Conservation (phyloP, 352 stramenopile genomes). For the Aphanomyces invadans region DNA sequence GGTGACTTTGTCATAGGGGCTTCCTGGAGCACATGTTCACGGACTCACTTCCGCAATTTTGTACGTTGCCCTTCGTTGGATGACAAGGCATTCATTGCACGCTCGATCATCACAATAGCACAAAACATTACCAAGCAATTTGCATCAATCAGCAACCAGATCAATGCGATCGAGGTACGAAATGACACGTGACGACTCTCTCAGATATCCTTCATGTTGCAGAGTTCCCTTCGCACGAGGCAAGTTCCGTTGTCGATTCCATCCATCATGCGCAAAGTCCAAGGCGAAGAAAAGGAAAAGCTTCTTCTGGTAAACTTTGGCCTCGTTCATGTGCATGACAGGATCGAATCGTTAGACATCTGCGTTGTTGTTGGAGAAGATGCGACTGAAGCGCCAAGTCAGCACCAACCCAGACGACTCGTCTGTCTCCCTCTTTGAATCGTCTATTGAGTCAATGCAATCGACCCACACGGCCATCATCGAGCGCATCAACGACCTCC, state of each 20-base stretch:
- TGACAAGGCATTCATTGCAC: background rate
- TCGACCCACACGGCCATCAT: constrained; percentile 55
- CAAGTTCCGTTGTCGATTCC: constrained; percentile 33
- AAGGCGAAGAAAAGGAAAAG: constrained; percentile 77
- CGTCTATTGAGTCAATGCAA: constrained; percentile 46
- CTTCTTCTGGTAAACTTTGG: constrained; percentile 44
- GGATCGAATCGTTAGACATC: constrained; percentile 41
- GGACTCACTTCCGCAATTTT: constrained; percentile 51
- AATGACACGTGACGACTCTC: background rate
- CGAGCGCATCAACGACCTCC: constrained; percentile 66
- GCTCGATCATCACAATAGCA: constrained; percentile 32
- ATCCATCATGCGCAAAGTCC: constrained; percentile 58
- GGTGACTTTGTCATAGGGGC: constrained; percentile 31
- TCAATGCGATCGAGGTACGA: constrained; percentile 59
- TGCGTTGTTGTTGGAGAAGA: constrained; percentile 71
- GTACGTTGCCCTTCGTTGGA: constrained; percentile 29
- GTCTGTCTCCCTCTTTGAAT: constrained; percentile 47
- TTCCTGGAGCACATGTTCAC: constrained; percentile 64
- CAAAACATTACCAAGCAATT: constrained; percentile 54
- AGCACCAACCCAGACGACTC: constrained; percentile 40
- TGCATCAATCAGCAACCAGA: constrained; percentile 48
- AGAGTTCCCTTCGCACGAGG: constrained; percentile 32
- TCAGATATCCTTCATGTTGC: background rate
- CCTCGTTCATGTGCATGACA: background rate
- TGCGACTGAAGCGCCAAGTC: constrained; percentile 44